Conservation (phyloP, 805 yeast genomes). For the Starmerella bombicola region DNA sequence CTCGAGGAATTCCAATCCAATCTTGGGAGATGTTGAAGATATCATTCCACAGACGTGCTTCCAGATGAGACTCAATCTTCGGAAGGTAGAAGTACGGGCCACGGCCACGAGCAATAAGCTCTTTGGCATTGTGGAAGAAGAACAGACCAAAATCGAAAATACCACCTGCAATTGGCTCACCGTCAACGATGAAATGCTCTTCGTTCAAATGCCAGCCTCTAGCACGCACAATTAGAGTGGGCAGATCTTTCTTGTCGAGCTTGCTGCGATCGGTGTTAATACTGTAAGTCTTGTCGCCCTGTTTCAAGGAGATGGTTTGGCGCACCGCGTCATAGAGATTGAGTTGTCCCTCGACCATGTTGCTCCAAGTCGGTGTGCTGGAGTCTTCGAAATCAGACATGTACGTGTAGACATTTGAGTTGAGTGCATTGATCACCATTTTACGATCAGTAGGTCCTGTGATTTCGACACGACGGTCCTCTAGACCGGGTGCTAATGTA, state of each 20-base stretch:
- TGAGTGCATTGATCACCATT: slow-evolving; percentile 63
- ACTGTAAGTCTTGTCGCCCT: slow-evolving; percentile 36
- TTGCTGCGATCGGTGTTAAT: slow-evolving; percentile 37
- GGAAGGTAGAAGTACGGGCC: slow-evolving; percentile 68
- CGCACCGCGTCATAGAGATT: slow-evolving; percentile 60
- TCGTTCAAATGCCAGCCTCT: slow-evolving; percentile 69
- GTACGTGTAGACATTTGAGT: slow-evolving; percentile 56
- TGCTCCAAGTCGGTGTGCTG: slow-evolving; percentile 57
- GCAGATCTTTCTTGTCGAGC: slow-evolving; percentile 33
- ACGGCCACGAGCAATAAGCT: slow-evolving; percentile 42
- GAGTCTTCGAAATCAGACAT: slow-evolving; percentile 72
- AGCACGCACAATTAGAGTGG: slow-evolving; percentile 43
- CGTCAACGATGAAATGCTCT: slow-evolving; percentile 53
- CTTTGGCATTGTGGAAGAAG: slow-evolving; percentile 57
- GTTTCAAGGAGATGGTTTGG: slow-evolving; percentile 35
- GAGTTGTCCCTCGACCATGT: slow-evolving; percentile 56
- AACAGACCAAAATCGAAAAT: slow-evolving; percentile 59
- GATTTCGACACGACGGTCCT: slow-evolving; percentile 62
- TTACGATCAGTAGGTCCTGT: slow-evolving; percentile 68
- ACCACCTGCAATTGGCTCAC: slow-evolving; percentile 53
- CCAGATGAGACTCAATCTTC: slow-evolving; percentile 65
- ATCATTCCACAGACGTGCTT: slow-evolving; percentile 66
- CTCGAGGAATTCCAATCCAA: slow-evolving; percentile 49
- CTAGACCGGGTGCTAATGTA: slow-evolving; percentile 52
- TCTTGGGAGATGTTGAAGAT: slow-evolving; percentile 55